Evolutionary conservation across 2,329 filamentous ascomycete species (phyloP), one percentile per base, ranked within the genome.

Genomic region (Phaeomoniella chlamydospora): DNA sequence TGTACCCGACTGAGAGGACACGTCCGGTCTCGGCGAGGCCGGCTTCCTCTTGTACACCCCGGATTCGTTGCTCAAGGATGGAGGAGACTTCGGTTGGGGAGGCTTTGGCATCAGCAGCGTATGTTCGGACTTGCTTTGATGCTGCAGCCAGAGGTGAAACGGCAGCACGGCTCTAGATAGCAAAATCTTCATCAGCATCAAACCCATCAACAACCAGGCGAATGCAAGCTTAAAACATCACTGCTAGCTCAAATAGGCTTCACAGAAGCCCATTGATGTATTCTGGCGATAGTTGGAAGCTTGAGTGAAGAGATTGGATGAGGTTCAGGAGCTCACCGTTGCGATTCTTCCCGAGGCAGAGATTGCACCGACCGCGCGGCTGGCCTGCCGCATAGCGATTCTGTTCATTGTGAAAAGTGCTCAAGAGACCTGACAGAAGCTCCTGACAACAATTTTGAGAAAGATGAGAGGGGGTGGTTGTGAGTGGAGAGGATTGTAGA

Each of bases 1-100:
- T 86, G 62, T 92, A 96, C 88, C 88, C 88, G 66, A 98, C 86
- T 59, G 87, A 94, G 56, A 98, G 80, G 59, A 98, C 90, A 70
- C 88, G 86, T 62, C 90, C 90, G 61, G 90, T 98, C 81, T 98
- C 90, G 65, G 90, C 86, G 56, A 98, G 82, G 64, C 76, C 77
- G 61, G 84, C 74, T 74, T 96, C 90, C 72, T 96, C 90, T 68
- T 93, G 83, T 52, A 96, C 85, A 74, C 90, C 90, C 62, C 90
- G 84, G 60, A 98, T 98, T 68, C 87, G 78, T 77, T 96, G 88
- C 74, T 96, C 90, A 61, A 98, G 83, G 67, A 98, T 96, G 54
- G 88, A 94, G 53, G 90, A 96, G 56, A 96, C 88, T 74, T 98
- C 90, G 57, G 88, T 98, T 54, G 90, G 90, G 43, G 86, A 67